Base-by-base conservation (phyloP, 768 basidiomycete species). In the Mycena latifolia region DNA sequence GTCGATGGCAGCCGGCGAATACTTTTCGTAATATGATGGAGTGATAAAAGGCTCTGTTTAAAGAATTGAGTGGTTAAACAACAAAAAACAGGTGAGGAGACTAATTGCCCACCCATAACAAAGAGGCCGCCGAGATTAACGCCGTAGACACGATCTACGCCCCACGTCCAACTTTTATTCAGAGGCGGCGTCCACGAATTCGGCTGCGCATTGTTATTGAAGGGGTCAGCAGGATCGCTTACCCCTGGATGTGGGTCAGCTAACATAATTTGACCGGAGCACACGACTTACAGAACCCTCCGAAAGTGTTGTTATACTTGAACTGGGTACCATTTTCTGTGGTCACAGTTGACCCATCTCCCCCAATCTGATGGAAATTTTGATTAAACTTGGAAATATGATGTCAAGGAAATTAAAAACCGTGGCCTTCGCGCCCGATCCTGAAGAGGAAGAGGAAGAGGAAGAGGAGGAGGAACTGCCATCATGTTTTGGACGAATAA, bases 41-140 rank as follows among this genome's bases (percentile, higher is more conserved):
- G 85, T 78, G 76, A 93, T 92, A 79, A 92, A 93, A 4, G 92
- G 93, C 76, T 67, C 66, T 67, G 60, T 14, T n/a, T 29, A 9
- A 22, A 35, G 17, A 4, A 52, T 53, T 35, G 33, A 35, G 33
- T 7, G 6, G 33, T 6, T 14, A 45, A 22, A 29, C 22, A 4
- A 22, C 0, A 29, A 15, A 5, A 18, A 46, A 3, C 24, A 10
- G n/a, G 24, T n/a, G 17, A 10, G 18, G 46, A 18, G 10, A 22
- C 10, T 10, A 22, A n/a, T 14, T 5, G 20, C 55, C 28, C 25
- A 62, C 66, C 66, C 27, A 61, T 11, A 3, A 89, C 88, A 71
- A 94, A 88, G 77, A 89, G 86, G 0, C 93, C 93, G 37, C 90
- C 91, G 35, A 94, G 78, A 73, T 93, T 93, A 50, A 91, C 88